Evolutionary conservation across 2,329 filamentous ascomycete genomes (phyloP).

Genomic region (Pseudopyrenochaeta lycopersici): DNA sequence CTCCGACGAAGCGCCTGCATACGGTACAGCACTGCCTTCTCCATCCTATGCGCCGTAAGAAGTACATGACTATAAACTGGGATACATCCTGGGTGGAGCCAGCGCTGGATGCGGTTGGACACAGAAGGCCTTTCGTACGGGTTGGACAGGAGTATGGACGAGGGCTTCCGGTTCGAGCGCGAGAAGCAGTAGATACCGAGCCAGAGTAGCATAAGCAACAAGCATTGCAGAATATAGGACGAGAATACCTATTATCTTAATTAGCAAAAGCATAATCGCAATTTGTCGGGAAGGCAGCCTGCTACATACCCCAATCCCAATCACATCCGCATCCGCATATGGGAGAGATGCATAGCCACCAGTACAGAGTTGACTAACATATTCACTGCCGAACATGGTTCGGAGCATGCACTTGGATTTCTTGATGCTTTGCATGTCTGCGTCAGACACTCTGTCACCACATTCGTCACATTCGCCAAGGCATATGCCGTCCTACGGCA

Average conservation of each 20-base stretch:
- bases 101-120: no score
- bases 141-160: neutral
- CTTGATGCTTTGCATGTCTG: slow-evolving; percentile 15
- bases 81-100: no score
- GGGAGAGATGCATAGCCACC: slow-evolving; percentile 16
- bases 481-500: slow-evolving; percentile 3
- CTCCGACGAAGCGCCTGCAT: no score
- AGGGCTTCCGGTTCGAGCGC: neutral
- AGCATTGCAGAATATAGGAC: slow-evolving; percentile 34
- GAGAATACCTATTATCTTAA: slow-evolving; percentile 22
- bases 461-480: slow-evolving; percentile 11
- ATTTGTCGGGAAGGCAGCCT: no score
- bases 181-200: slow-evolving; percentile 12
- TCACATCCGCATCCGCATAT: slow-evolving; percentile 26
- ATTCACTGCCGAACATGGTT: slow-evolving; percentile 16
- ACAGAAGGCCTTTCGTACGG: neutral
- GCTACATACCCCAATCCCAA: slow-evolving; percentile 28
- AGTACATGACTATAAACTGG: no score
- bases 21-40: no score
- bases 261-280: neutral
- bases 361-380: slow-evolving; percentile 18
- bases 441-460: slow-evolving; percentile 25
- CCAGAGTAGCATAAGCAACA: slow-evolving; percentile 23
- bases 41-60: no score
- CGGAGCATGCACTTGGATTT: slow-evolving; percentile 5